Conservation (phyloP, 2,329 filamentous ascomycete species). For the Verruconis gallopava region DNA sequence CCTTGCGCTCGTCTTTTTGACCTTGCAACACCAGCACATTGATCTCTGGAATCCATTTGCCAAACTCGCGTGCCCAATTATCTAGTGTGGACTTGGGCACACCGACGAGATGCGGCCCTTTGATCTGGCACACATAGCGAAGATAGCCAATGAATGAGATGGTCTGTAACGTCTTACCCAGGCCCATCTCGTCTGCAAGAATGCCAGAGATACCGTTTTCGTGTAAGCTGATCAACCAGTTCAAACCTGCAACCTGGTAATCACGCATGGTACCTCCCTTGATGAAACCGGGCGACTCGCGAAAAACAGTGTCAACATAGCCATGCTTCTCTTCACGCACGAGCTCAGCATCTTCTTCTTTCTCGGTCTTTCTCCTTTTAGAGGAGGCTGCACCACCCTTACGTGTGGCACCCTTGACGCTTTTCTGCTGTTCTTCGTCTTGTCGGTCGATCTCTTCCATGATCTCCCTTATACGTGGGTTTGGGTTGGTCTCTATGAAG, state of each 20-base stretch:
- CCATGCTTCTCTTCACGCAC: constrained; percentile 78
- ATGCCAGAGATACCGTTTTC: constrained; percentile 99
- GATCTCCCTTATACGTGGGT: constrained; percentile 86
- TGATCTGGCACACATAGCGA: constrained; percentile 78
- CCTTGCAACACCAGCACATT: constrained; percentile 90
- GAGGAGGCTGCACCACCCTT: constrained; percentile 74
- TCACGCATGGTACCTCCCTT: constrained; percentile 80
- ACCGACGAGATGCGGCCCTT: constrained; percentile 77
- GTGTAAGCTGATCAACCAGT: constrained; percentile 95
- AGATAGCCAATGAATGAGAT: constrained; percentile 95
- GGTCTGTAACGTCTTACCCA: constrained; percentile 94
- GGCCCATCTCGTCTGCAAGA: constrained; percentile 94
- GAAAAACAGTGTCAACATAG: constrained; percentile 78
- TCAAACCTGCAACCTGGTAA: constrained; percentile 89
- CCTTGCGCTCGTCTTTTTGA: constrained; percentile 81
- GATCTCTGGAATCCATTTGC: constrained; percentile 87
- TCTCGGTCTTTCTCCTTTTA: constrained; percentile 77
- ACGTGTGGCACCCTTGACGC: constrained; percentile 61
- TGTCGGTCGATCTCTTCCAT: constrained; percentile 91
- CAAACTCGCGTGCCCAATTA: constrained; percentile 96
- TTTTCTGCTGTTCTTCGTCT: constrained; percentile 58
- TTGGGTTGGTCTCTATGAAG: constrained; percentile 95
- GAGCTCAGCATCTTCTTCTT: constrained; percentile 91
- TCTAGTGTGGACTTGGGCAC: constrained; percentile 96
- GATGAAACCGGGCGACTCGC: constrained; percentile 85